phyloP scores from a whole-genome alignment of 768 basidiomycete species.

The Hirschioporus abietinus region DNA sequence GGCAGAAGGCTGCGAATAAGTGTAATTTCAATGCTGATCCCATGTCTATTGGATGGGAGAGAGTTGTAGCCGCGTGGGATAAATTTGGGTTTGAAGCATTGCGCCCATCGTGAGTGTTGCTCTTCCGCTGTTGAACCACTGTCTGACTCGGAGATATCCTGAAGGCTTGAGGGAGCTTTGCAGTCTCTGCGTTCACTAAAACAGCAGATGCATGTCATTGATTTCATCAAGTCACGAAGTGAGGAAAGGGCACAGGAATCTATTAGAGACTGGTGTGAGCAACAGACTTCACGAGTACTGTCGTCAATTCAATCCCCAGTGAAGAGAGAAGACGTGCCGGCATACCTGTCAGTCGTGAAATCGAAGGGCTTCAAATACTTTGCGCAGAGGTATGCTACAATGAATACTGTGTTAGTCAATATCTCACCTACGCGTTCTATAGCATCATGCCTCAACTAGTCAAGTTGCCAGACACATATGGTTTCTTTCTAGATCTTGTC shows the following conservation, averaged over 20 bases:
- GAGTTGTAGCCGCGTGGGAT: background rate
- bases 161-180: background rate
- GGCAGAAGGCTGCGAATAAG: slow-evolving; percentile 7
- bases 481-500: slow-evolving; percentile 2
- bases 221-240: background rate
- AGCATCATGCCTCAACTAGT: slow-evolving; percentile 8
- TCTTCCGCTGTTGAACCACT: background rate
- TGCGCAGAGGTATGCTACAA: slow-evolving; percentile 2
- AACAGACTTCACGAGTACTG: background rate
- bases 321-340: background rate
- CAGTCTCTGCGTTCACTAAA: background rate
- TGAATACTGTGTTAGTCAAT: background rate
- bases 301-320: background rate
- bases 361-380: slow-evolving; percentile 1
- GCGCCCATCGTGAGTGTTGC: background rate
- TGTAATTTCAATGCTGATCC: background rate
- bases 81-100: background rate
- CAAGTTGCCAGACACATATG: slow-evolving; percentile 3
- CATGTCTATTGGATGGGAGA: slow-evolving; percentile 2
- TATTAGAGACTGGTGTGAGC: background rate
- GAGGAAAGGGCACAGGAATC: background rate
- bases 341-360: background rate
- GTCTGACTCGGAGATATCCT: background rate
- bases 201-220: background rate
- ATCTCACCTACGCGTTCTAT: background rate